Evolutionary conservation across 2,329 filamentous ascomycete genomes (phyloP), one percentile per base, ranked within the genome.

Genomic region (Aspergillus sp.): DNA sequence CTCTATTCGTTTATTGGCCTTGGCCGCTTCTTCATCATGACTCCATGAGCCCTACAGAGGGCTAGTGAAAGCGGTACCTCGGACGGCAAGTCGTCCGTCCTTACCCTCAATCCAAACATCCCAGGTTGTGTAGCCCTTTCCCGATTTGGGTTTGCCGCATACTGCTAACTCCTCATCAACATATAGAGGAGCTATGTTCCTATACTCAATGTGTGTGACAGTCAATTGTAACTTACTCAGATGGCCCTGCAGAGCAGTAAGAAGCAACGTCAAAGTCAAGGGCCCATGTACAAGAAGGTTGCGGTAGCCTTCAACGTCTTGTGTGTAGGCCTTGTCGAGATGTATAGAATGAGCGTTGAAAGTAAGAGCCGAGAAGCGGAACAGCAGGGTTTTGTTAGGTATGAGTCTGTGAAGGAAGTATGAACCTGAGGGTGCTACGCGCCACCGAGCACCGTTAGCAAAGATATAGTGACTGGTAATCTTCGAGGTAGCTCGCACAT

Each of bases 321-420:
- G 83, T 55, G 87, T 88, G 76, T 91, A 96, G 47, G 82, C 72
- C 1, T 83, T 84, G 74, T 97, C 91, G 21, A 96, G 82, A 77
- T 99, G 95, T 67, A 99, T 97, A 15, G 85, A 82, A 76, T 99
- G 95, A 1, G 92, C 91, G 76, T 99, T 99, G 81, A 92, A 93
- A 2, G 91, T 94, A 36, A 99, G 85, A 0, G 92, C 92, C 19
- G 90, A 95, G 81, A 94, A 98, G 60, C 93, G 87, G 79, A 96
- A 97, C 57, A 99, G 86, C 4, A 97, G 84, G 4, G 84, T 80
- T 2, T 85, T 81, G 2, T 88, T 88, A 0, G 92, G 91, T 0
- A 78, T 84, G 23, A 97, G 78, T 0, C 79, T 78, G 67, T 90
- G 81, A 17, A 78, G 79, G 67, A 87, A 85, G 50, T 84, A 80